Conservation (phyloP, 148 eudicot species). For the Tetragonia tetragonoides region DNA sequence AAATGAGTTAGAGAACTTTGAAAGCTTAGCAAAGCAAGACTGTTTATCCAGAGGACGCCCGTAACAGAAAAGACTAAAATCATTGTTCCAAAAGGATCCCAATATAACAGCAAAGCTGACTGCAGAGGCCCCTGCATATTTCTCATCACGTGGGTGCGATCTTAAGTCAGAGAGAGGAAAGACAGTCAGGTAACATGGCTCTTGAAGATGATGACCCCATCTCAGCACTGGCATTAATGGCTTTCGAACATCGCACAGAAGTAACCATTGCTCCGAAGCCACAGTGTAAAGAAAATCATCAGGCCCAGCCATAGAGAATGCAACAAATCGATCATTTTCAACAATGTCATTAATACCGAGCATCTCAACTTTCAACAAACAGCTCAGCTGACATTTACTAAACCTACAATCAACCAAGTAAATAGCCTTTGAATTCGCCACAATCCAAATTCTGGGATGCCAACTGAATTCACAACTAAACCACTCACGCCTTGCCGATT, state of each 20-base stretch:
- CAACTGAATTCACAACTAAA: conserved; percentile 78
- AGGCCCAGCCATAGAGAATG: conserved; percentile 53
- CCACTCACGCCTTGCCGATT: conserved; percentile 44
- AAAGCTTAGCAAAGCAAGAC: conserved; percentile 28
- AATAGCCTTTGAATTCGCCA: conserved; percentile 54
- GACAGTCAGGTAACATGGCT: conserved; percentile 50
- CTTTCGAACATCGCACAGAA: conserved; percentile 69
- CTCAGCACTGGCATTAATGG: conserved; percentile 60
- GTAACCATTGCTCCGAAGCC: conserved; percentile 52
- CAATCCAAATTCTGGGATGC: conserved; percentile 69
- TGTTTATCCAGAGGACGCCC: conserved; percentile 37
- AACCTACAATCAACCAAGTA: conserved; percentile 65
- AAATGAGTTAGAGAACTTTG: conserved; percentile 37
- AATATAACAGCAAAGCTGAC: conserved; percentile 56
- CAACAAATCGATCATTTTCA: conserved; percentile 50
- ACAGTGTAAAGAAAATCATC: conserved; percentile 50
- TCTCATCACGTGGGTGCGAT: conserved; percentile 40
- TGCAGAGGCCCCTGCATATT: conserved; percentile 41
- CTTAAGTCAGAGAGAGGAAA: conserved; percentile 52
- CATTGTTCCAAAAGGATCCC: conserved; percentile 80
- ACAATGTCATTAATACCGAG: conserved; percentile 19
- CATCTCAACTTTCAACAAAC: conserved; percentile 50
- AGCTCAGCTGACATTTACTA: conserved; percentile 29
- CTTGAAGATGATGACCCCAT: conserved; percentile 61
- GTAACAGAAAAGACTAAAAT: conserved; percentile 65